phyloP scores from a whole-genome alignment of 139 green algal genomes.

The Trebouxia sp. region DNA sequence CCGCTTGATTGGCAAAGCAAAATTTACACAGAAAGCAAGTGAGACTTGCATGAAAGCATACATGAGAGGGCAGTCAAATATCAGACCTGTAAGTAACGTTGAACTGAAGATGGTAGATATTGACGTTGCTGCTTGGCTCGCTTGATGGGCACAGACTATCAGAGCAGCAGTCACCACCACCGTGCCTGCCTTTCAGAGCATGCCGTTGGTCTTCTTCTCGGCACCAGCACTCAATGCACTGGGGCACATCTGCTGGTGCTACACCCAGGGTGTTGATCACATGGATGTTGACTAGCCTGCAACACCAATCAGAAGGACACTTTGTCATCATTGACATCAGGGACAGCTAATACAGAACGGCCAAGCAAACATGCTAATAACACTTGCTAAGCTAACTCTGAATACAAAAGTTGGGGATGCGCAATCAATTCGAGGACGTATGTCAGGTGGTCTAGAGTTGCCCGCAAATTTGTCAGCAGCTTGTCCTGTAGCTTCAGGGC shows the following conservation, averaged over 20 bases:
- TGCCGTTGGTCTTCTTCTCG: background rate
- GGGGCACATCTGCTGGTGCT: background rate
- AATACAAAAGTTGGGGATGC: no score
- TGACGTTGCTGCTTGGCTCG: background rate
- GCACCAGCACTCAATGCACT: slow-evolving; percentile 6
- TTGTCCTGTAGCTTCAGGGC: no score
- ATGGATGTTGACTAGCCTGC: slow-evolving; percentile 18
- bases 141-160: background rate
- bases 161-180: background rate
- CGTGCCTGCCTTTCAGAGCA: background rate
- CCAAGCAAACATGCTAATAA: no score
- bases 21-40: no score
- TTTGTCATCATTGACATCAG: no score
- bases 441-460: no score
- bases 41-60: no score
- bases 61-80: background rate
- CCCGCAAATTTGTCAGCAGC: no score
- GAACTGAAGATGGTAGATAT: background rate
- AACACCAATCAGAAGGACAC: background rate
- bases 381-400: no score
- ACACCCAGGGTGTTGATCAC: slow-evolving; percentile 20
- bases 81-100: slow-evolving; percentile 2
- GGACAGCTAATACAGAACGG: no score
- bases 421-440: no score
- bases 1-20: no score